phyloP scores from a whole-genome alignment of 768 basidiomycete species.

The Leccinum subgranulosum region DNA sequence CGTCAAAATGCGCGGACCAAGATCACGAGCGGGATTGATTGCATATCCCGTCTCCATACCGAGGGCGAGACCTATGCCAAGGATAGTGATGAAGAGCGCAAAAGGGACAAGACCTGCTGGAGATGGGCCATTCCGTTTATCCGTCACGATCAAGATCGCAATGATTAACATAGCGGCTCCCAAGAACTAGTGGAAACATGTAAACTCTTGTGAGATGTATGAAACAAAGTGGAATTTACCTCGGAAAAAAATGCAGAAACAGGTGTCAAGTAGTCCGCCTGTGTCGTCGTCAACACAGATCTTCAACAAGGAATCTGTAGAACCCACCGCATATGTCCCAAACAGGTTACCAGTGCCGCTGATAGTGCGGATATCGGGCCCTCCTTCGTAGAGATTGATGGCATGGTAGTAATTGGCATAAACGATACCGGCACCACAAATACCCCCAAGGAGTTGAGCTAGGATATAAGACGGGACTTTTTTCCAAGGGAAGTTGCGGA shows the following conservation, averaged over 20 bases:
- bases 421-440: constrained; percentile 53
- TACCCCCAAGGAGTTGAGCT: constrained; percentile 59
- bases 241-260: constrained; percentile 47
- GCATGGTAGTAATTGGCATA: constrained; percentile 69
- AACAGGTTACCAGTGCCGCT: constrained; percentile 56
- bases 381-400: constrained; percentile 62
- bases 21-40: constrained; percentile 69
- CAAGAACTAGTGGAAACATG: constrained; percentile 41
- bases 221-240: constrained; percentile 18
- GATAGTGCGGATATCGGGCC: constrained; percentile 51
- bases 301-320: background rate
- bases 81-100: constrained; percentile 50
- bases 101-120: constrained; percentile 53
- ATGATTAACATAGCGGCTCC: constrained; percentile 54
- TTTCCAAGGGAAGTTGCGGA: constrained; percentile 74
- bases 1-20: constrained; percentile 66
- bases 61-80: constrained; percentile 56
- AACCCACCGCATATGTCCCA: constrained; percentile 55
- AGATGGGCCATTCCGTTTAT: constrained; percentile 48
- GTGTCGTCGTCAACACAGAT: constrained; percentile 6
- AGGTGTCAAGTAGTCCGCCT: constrained; percentile 42
- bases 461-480: constrained; percentile 73
- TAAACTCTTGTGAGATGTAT: background rate
- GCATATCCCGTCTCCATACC: constrained; percentile 68
- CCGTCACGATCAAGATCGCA: constrained; percentile 50